Base-by-base conservation (phyloP, 805 yeast genomes). In the Cyberlindnera meyerae region DNA sequence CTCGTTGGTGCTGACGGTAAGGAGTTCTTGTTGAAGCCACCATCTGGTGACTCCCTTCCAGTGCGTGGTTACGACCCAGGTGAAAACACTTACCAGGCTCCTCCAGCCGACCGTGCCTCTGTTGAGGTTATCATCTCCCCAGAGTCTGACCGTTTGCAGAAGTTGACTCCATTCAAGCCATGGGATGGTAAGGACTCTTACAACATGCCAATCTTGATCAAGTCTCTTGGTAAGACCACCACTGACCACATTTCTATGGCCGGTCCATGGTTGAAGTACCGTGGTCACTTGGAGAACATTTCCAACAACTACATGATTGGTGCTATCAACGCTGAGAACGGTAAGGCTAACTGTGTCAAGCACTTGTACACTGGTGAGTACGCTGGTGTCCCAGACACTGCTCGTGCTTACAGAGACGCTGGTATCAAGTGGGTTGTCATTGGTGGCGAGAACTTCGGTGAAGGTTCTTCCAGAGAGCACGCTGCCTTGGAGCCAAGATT, bases 241-340 rank as follows among this genome's bases (percentile, higher is more conserved):
- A 90, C 98, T 56, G 98, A 90, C 74, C 98, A 90, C 73, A 90
- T 90, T 60, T 90, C 97, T 60, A 89, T 87, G 95, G 98, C 98
- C 62, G 98, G 98, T 72, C 97, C 97, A 63, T 90, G 98, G 98
- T 84, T 90, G 78, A 90, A 90, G 75, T 90, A 90, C 90, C 86
- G 97, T 77, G 98, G 98, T 71, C 98, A 90, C 75, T 77, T 90
- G 73, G 90, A 88, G 75, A 90, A 90, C 82, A 93, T 90, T 63
- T 88, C 97, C 53, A 88, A 90, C 79, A 90, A 93, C 78, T 90
- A 93, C 74, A 89, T 90, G 96, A 90, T 90, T 75, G 98, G 98
- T 75, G 97, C 97, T 53, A 89, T 80, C 65, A 90, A 90, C 71
- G 89, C 89, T 62, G 97, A 83, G 73, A 90, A 90, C 70, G 84